Evolutionary conservation across 164 flowering plant species (phyloP).

Genomic region (Vitis labrusca): DNA sequence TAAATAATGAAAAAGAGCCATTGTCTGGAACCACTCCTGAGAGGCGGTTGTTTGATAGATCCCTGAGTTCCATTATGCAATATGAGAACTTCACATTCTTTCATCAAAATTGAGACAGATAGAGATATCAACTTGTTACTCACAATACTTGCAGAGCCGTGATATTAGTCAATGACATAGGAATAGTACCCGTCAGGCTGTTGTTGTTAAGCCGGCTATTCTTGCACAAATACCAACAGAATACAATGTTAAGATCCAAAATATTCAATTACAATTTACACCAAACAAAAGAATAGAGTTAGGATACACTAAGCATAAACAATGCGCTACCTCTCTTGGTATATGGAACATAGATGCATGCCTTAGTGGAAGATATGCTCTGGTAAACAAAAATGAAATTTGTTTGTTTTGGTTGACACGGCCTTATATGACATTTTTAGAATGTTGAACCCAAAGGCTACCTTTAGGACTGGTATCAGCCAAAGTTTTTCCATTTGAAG

Average conservation of each 20-base stretch:
- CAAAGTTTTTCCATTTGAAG: background rate
- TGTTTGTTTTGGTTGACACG: no score
- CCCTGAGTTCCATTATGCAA: constrained; percentile 40
- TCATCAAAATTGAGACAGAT: background rate
- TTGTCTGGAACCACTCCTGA: constrained; percentile 64
- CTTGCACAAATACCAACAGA: constrained; percentile 24
- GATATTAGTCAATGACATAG: constrained; percentile 53
- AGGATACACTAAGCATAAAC: background rate
- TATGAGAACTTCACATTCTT: background rate
- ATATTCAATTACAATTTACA: background rate
- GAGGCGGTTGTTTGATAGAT: constrained; percentile 60
- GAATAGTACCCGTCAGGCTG: constrained; percentile 54
- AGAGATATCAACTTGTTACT: constrained; percentile 19
- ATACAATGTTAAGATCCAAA: constrained; percentile 8
- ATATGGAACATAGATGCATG: no score
- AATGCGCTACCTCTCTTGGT: background rate
- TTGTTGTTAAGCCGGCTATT: constrained; percentile 67
- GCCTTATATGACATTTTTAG: background rate
- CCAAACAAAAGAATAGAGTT: background rate
- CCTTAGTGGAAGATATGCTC: no score
- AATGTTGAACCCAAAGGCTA: background rate
- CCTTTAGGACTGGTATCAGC: background rate
- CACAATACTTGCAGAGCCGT: constrained; percentile 52
- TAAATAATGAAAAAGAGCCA: constrained; percentile 67
- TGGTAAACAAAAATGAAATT: no score